A percentile compares a stretch with the other conserved stretches of the same genome.
These are phyloP conservation scores for Desmodesmus armatus DNA, from an alignment of 139 green algal species.

Conservation along the genomic window DNA sequence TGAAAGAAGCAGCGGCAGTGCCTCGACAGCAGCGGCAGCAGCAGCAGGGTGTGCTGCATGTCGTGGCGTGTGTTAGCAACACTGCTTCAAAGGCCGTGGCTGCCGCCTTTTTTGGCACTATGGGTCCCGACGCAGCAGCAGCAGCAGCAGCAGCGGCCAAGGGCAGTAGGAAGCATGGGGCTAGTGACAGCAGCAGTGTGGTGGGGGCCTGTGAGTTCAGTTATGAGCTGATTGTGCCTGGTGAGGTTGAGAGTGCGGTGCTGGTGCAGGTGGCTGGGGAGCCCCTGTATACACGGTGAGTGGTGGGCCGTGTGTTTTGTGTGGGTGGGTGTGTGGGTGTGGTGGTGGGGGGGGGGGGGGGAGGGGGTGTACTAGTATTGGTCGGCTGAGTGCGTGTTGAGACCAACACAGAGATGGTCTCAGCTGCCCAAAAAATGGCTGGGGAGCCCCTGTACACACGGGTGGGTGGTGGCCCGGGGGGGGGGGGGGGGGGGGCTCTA, in stretches of 20 bases:
- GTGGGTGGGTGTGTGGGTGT: no score
- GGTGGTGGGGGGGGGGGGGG: no score
- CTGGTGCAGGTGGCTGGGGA: constrained; percentile 38
- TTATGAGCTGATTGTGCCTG: constrained; percentile 42
- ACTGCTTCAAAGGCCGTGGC: constrained; percentile 36
- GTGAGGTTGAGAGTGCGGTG: constrained; percentile 40
- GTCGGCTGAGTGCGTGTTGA: no score
- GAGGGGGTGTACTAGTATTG: no score
- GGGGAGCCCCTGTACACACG: no score
- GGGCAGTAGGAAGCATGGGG: not conserved
- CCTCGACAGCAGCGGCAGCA: not conserved
- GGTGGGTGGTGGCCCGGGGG: no score
- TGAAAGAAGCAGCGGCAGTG: not conserved
- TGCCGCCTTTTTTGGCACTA: constrained; percentile 30
- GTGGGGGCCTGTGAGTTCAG: constrained; percentile 3
- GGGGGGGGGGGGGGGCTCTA: no score
- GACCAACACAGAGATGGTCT: no score
- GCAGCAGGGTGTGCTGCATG: not conserved
- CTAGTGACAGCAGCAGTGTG: not conserved
- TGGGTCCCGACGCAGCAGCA: not conserved
- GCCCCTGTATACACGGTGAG: constrained; percentile 22
- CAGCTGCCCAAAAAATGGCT: no score
- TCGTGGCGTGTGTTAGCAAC: constrained; percentile 23
- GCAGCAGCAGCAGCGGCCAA: not conserved
- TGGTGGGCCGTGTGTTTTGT: no score